phyloP scores from a whole-genome alignment of 2,329 filamentous ascomycete genomes.

The Raffaelea deltoideospora region DNA sequence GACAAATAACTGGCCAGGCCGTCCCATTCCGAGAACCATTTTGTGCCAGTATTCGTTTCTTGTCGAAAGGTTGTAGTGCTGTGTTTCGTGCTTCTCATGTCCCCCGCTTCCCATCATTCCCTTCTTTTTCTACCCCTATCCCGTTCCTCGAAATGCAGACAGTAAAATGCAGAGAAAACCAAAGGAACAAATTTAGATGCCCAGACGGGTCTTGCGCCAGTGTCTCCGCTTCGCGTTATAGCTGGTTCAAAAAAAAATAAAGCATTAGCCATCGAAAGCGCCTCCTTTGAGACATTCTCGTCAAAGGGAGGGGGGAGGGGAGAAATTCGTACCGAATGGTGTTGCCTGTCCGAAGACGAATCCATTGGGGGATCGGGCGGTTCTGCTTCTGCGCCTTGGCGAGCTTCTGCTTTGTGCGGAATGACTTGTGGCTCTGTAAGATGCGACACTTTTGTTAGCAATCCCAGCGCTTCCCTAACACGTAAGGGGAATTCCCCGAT shows the following conservation, averaged over 20 bases:
- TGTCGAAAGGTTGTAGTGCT: too few species aligned
- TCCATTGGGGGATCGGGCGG: slow-evolving; percentile 99
- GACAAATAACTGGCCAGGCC: too few species aligned
- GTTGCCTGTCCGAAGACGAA: slow-evolving; percentile 94
- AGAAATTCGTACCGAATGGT: slow-evolving; percentile 77
- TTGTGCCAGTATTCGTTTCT: too few species aligned
- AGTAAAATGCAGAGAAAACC: too few species aligned
- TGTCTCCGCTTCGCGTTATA: slow-evolving; percentile 99
- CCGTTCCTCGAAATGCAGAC: slow-evolving; percentile 1
- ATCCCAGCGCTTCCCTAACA: too few species aligned
- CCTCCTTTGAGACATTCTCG: not conserved
- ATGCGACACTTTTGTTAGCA: slow-evolving; percentile 10
- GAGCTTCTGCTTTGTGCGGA: slow-evolving; percentile 99
- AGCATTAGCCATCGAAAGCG: slow-evolving; percentile 2
- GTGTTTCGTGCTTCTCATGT: not conserved
- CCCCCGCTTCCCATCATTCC: not conserved
- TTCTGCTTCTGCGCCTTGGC: slow-evolving; percentile 99
- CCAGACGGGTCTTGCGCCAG: slow-evolving; percentile 99
- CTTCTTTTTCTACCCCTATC: slow-evolving; percentile 2
- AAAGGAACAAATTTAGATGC: slow-evolving; percentile 56
- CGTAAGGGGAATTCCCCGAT: too few species aligned
- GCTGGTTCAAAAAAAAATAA: slow-evolving; percentile 32
- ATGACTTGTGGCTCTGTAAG: slow-evolving; percentile 92
- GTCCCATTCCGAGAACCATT: too few species aligned
- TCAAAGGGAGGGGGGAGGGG: not conserved